Conservation (phyloP, 2,329 filamentous ascomycete genomes). For the Colletotrichum cuscutae region DNA sequence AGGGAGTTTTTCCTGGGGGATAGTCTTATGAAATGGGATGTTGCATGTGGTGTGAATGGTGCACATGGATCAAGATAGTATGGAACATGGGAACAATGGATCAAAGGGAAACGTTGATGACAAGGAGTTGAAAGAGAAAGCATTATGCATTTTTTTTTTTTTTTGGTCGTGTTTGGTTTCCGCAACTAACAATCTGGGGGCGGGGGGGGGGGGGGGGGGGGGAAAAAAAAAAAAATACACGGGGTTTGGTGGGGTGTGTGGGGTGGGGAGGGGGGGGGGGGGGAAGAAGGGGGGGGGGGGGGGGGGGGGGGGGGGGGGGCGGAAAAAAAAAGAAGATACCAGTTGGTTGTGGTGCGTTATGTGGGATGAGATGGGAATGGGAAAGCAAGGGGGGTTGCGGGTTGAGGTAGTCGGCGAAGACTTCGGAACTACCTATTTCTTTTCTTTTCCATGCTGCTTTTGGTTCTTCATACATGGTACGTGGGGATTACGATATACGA, state of each 20-base stretch:
- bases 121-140: neutral
- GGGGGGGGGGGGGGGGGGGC: neutral
- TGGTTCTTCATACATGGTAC: neutral
- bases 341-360: neutral
- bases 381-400: neutral
- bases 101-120: neutral
- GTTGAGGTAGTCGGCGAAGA: neutral
- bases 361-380: too few relatives aligned
- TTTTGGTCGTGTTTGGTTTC: neutral
- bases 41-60: neutral
- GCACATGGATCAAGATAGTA: neutral
- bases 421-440: too few relatives aligned
- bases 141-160: neutral
- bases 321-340: neutral
- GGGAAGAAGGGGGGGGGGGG: too few relatives aligned
- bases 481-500: slow-evolving; percentile 1
- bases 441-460: neutral
- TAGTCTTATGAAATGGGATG: neutral
- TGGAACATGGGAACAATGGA: neutral
- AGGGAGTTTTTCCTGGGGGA: neutral
- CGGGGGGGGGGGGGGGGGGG: neutral
- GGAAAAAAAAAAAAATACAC: neutral
- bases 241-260: too few relatives aligned
- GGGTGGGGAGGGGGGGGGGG: too few relatives aligned
- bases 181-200: neutral